Evolutionary conservation across 495 filamentous ascomycete genomes (phyloP).

Genomic region (Neurospora sp.): DNA sequence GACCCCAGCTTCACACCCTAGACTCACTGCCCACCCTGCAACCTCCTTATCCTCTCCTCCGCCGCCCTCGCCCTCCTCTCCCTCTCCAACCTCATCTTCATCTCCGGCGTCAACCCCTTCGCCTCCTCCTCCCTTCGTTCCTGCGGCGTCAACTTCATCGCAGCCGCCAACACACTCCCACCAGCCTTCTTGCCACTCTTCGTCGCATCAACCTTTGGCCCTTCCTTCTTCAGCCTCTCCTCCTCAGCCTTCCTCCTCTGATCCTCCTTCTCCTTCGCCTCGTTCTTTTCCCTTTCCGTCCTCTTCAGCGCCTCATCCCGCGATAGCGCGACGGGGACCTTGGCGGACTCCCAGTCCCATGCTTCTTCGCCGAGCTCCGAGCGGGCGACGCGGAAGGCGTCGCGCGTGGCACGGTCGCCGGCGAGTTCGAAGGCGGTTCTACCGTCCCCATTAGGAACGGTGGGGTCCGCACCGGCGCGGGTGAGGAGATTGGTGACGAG

Average conservation of each 20-base stretch:
- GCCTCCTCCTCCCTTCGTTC: slow-evolving; percentile 75
- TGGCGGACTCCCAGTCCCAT: slow-evolving; percentile 74
- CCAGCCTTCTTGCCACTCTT: slow-evolving; percentile 22
- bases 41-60: slow-evolving; percentile 68
- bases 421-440: slow-evolving; percentile 78
- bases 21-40: slow-evolving; percentile 34
- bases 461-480: slow-evolving; percentile 68
- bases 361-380: slow-evolving; percentile 61
- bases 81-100: slow-evolving; percentile 68
- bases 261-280: slow-evolving; percentile 50
- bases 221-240: slow-evolving; percentile 46
- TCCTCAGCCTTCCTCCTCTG: slow-evolving; percentile 57
- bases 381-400: slow-evolving; percentile 85
- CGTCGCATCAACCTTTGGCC: slow-evolving; percentile 23
- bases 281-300: slow-evolving; percentile 50
- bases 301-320: slow-evolving; percentile 58
- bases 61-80: slow-evolving; percentile 75
- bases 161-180: slow-evolving; percentile 35
- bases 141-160: slow-evolving; percentile 53
- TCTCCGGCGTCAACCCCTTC: slow-evolving; percentile 75
- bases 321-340: slow-evolving; percentile 59
- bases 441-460: slow-evolving; percentile 53
- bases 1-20: background rate
- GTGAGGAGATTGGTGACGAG: slow-evolving; percentile 66
- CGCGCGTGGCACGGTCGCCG: slow-evolving; percentile 76